These are phyloP conservation scores for Trametes punicea DNA, from an alignment of 768 basidiomycete genomes.

Conservation along the genomic window DNA sequence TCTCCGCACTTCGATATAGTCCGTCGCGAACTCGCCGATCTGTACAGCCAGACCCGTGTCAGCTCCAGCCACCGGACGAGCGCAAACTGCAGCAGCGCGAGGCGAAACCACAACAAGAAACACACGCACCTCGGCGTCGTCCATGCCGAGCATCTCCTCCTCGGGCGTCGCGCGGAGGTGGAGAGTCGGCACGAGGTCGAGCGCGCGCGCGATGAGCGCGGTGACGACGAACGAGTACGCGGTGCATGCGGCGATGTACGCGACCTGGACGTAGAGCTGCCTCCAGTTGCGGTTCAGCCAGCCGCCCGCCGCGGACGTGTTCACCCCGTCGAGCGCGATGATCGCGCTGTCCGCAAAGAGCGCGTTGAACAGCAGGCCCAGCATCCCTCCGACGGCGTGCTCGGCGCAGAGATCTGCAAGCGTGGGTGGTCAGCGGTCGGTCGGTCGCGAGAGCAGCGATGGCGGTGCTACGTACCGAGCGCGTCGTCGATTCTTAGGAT, in stretches of 20 bases:
- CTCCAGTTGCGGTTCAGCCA: constrained; percentile 84
- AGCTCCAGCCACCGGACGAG: background rate
- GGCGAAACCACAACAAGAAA: background rate
- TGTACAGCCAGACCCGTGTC: constrained; percentile 39
- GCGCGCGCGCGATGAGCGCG: constrained; percentile 71
- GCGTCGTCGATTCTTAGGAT: constrained; percentile 78
- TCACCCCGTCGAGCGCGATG: constrained; percentile 73
- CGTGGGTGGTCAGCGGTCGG: background rate
- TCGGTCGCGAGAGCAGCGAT: background rate
- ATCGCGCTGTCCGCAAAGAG: constrained; percentile 81
- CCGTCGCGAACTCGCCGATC: constrained; percentile 51
- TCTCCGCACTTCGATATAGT: constrained; percentile 59
- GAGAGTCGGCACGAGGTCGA: constrained; percentile 79
- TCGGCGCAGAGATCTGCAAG: constrained; percentile 72
- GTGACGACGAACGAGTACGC: constrained; percentile 74
- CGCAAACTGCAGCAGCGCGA: background rate
- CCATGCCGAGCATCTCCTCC: constrained; percentile 76
- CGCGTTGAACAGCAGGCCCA: constrained; percentile 78
- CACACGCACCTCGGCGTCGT: constrained; percentile 66
- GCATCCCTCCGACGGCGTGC: constrained; percentile 82
- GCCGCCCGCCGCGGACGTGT: constrained; percentile 62
- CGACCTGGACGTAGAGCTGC: constrained; percentile 78
- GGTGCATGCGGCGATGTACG: constrained; percentile 75
- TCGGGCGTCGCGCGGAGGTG: constrained; percentile 63
- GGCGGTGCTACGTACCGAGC: constrained; percentile 40